These are phyloP conservation scores for Agaricales sp. DNA, from an alignment of 1,284 basidiomycete species.

Conservation along the genomic window DNA sequence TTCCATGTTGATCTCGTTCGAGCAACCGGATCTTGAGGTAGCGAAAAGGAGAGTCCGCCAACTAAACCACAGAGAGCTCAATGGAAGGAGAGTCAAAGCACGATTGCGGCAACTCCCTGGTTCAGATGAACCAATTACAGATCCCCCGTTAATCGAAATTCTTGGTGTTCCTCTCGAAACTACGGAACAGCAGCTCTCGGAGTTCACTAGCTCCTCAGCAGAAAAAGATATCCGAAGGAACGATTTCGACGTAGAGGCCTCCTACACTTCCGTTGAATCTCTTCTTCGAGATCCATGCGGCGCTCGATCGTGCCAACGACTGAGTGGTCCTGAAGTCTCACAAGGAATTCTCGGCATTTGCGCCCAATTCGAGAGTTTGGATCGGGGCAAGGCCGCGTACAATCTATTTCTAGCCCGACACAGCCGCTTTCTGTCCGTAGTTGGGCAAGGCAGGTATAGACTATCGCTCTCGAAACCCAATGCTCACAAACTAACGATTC, in stretches of 20 bases:
- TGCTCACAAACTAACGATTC: conserved; percentile 34
- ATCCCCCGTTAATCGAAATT: background rate
- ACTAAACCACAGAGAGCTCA: background rate
- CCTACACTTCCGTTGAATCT: conserved; percentile 10
- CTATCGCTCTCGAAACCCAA: conserved; percentile 32
- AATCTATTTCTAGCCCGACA: conserved; percentile 19
- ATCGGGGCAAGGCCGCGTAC: conserved; percentile 29
- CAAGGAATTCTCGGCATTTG: background rate
- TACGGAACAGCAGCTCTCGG: conserved; percentile 10
- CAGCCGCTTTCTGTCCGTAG: conserved; percentile 11
- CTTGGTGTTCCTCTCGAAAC: background rate
- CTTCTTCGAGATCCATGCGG: conserved; percentile 6
- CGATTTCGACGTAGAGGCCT: conserved; percentile 9
- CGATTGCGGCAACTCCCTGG: background rate
- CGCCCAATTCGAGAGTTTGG: conserved; percentile 34
- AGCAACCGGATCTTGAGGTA: background rate
- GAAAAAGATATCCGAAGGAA: background rate
- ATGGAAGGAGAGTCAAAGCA: background rate
- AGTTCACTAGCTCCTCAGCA: conserved; percentile 9
- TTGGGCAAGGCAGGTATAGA: conserved; percentile 21
- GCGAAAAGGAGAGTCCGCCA: background rate
- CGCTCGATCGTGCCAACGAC: background rate
- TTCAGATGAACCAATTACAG: background rate
- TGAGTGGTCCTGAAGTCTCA: background rate
- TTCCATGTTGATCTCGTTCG: background rate